Conservation (phyloP, 2,329 filamentous ascomycete genomes). For the Scleromitrula shiraiana region DNA sequence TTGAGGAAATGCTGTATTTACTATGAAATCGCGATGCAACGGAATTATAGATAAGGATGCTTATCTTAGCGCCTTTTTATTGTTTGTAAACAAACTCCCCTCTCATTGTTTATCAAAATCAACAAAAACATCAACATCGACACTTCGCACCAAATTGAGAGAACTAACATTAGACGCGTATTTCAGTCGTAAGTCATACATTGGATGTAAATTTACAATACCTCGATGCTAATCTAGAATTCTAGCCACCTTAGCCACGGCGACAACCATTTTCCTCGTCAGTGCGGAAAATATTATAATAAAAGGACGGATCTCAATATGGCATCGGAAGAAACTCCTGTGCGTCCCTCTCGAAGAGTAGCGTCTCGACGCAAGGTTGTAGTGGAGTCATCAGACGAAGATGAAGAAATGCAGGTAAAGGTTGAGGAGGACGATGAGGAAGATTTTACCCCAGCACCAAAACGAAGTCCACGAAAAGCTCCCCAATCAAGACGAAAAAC, state of each 20-base stretch:
- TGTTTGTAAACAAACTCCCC: conserved; percentile 9
- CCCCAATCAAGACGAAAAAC: conserved; percentile 43
- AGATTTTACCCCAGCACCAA: conserved; percentile 63
- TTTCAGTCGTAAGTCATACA: background rate
- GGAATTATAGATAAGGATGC: conserved; percentile 12
- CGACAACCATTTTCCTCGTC: conserved; percentile 1
- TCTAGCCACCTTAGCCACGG: background rate
- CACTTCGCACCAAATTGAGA: background rate
- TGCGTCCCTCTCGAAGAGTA: conserved; percentile 51
- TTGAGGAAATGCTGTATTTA: no score
- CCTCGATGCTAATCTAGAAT: background rate
- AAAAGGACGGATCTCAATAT: conserved; percentile 1
- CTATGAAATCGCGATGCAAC: background rate
- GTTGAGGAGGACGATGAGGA: conserved; percentile 59
- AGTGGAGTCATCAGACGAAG: conserved; percentile 67
- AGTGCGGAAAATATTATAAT: conserved; percentile 10
- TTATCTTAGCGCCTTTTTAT: conserved; percentile 19
- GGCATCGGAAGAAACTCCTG: conserved; percentile 32
- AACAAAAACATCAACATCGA: conserved; percentile 1
- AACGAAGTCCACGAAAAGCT: conserved; percentile 48
- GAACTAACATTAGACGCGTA: background rate
- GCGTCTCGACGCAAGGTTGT: conserved; percentile 63
- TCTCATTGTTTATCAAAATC: background rate
- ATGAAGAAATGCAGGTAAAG: conserved; percentile 58
- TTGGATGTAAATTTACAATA: background rate